A percentile compares a stretch with the other conserved stretches of the same genome.
phyloP scores from a whole-genome alignment of 352 stramenopile genomes.

The Phytophthora idaei region DNA sequence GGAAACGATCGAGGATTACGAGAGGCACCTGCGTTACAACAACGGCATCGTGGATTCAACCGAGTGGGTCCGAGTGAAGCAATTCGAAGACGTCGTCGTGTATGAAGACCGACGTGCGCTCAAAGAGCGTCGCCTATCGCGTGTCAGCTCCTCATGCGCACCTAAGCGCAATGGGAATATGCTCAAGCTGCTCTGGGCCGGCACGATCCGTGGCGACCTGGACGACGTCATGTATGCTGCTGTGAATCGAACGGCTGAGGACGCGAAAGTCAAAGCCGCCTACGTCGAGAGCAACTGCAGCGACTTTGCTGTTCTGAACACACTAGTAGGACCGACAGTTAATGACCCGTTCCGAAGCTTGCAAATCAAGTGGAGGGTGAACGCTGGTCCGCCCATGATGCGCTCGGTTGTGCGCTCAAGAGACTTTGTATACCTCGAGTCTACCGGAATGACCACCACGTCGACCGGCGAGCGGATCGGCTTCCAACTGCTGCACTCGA shows the following conservation, averaged over 20 bases:
- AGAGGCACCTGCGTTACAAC: conserved; percentile 25
- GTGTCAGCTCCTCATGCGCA: conserved; percentile 16
- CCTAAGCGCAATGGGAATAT: conserved; percentile 19
- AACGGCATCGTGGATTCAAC: conserved; percentile 32
- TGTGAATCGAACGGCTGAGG: conserved; percentile 28
- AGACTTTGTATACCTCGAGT: conserved; percentile 65
- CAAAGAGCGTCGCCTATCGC: conserved; percentile 30
- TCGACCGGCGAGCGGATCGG: conserved; percentile 53
- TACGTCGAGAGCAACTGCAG: conserved; percentile 46
- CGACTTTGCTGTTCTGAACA: conserved; percentile 52
- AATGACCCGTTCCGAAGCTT: conserved; percentile 51
- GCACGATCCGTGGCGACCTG: conserved; percentile 41
- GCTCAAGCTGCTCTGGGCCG: conserved; percentile 46
- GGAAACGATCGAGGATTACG: conserved; percentile 37
- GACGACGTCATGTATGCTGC: conserved; percentile 53
- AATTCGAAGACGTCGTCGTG: conserved; percentile 43
- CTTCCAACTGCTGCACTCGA: conserved; percentile 43
- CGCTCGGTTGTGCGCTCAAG: conserved; percentile 52
- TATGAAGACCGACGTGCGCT: conserved; percentile 41
- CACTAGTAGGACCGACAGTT: conserved; percentile 36
- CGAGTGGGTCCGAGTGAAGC: conserved; percentile 41
- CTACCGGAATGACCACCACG: conserved; percentile 44
- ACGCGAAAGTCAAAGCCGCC: conserved; percentile 40
- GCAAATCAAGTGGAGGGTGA: conserved; percentile 61
- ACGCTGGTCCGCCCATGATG: conserved; percentile 49